Base-by-base conservation (phyloP, 2,329 filamentous ascomycete genomes). In the Thelonectria olida region DNA sequence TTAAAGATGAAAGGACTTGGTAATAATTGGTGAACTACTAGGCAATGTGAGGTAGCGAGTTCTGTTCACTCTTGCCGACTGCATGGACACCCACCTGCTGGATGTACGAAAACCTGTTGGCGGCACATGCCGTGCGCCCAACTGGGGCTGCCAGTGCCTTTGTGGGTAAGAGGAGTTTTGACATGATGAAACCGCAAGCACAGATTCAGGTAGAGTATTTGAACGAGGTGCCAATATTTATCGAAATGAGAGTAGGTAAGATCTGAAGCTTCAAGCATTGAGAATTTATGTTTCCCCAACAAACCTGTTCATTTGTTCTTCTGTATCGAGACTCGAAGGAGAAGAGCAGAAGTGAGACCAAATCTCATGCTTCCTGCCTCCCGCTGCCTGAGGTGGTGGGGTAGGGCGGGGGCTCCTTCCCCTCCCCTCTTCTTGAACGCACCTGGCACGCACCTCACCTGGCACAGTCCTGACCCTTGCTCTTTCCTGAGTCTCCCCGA, bases 111-210 rank as follows among this genome's bases (percentile, higher is more conserved):
- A n/a, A n/a, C 50, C 38, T 42, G 38, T 53, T 58, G 41, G 47
- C 56, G 41, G 49, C 56, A 58, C 42, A 31, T 58, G 42, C 56
- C 56, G 49, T 41, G 56, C 42, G 39, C 44, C 51, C 39, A 54
- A 22, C 42, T 27, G 51, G 41, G 39, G 44, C 34, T 54, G 17
- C 19, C 17, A 20, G 38, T 17, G 38, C 15, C 38, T 41, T n/a
- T n/a, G n/a, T 34, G 31, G 31, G 31, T 34, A n/a, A n/a, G n/a
- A n/a, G n/a, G n/a, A n/a, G n/a, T n/a, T n/a, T n/a, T n/a, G n/a
- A n/a, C n/a, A n/a, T n/a, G n/a, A n/a, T n/a, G n/a, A n/a, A n/a
- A n/a, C n/a, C n/a, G n/a, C n/a, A n/a, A n/a, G n/a, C n/a, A n/a
- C n/a, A n/a, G n/a, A n/a, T n/a, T n/a, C n/a, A n/a, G n/a, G n/a